Conservation (phyloP, 345 rosid species). For the Jatropha curcas region DNA sequence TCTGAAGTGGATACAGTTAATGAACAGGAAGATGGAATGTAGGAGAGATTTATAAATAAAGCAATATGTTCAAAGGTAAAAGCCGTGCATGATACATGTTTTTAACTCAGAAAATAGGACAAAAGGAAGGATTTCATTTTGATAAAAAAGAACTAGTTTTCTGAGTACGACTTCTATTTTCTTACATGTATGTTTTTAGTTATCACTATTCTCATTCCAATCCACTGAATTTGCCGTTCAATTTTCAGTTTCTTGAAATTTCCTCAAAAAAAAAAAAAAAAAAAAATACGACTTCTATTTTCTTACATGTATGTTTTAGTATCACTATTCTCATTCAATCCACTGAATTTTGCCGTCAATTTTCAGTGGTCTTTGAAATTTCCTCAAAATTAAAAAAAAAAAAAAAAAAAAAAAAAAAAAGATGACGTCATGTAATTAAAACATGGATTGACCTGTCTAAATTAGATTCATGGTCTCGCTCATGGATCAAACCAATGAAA, state of each 20-base stretch:
- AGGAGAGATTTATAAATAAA: conserved; percentile 4
- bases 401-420: too few species aligned
- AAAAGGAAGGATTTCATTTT: conserved; percentile 23
- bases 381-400: background rate
- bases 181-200: background rate
- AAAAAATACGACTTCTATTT: background rate
- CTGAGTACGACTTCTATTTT: background rate
- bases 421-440: too few species aligned
- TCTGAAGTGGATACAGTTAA: background rate
- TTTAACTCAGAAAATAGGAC: background rate
- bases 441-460: too few species aligned
- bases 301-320: background rate
- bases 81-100: background rate
- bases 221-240: background rate
- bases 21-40: background rate
- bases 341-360: background rate
- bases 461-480: too few species aligned
- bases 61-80: conserved; percentile 1
- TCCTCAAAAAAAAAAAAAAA: background rate
- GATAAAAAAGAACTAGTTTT: conserved; percentile 1
- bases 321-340: background rate
- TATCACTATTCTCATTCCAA: background rate
- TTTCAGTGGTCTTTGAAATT: background rate
- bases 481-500: too few species aligned
- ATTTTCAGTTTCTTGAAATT: background rate